phyloP scores from a whole-genome alignment of 2,329 filamentous ascomycete genomes.

The Microcyclospora pomicola region DNA sequence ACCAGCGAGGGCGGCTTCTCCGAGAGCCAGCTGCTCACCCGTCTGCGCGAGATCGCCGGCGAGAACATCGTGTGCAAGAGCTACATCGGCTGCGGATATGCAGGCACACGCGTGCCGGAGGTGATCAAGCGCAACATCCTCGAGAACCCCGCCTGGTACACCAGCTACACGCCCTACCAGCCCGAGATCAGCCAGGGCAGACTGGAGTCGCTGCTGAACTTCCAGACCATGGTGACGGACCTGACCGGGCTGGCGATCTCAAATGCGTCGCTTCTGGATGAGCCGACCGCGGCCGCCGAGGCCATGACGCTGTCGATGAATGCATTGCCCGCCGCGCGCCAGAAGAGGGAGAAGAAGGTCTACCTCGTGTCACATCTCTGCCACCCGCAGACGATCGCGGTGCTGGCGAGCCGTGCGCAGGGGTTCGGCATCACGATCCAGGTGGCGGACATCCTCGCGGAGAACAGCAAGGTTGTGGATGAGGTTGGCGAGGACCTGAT shows the following conservation, averaged over 20 bases:
- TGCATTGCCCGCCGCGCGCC: slow-evolving; percentile 53
- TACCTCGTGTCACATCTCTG: slow-evolving; percentile 72
- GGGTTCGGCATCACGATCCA: slow-evolving; percentile 81
- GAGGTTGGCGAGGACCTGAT: slow-evolving; percentile 68
- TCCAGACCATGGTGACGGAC: slow-evolving; percentile 83
- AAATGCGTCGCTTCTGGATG: slow-evolving; percentile 83
- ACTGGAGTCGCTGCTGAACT: slow-evolving; percentile 84
- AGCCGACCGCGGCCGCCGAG: slow-evolving; percentile 83
- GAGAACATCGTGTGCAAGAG: slow-evolving; percentile 50
- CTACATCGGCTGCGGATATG: slow-evolving; percentile 81
- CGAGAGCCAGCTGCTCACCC: slow-evolving; percentile 46
- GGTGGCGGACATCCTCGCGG: slow-evolving; percentile 54
- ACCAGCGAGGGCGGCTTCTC: slow-evolving; percentile 33
- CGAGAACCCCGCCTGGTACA: slow-evolving; percentile 93
- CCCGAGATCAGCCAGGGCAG: slow-evolving; percentile 93
- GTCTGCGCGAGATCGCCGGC: slow-evolving; percentile 41
- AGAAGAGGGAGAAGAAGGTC: slow-evolving; percentile 62
- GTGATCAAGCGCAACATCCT: slow-evolving; percentile 89
- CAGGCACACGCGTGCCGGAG: slow-evolving; percentile 69
- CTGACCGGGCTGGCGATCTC: slow-evolving; percentile 75
- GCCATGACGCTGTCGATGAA: slow-evolving; percentile 90
- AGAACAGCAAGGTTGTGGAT: slow-evolving; percentile 52
- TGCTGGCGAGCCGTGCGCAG: slow-evolving; percentile 71
- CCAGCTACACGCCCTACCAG: slow-evolving; percentile 94
- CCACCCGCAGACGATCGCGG: slow-evolving; percentile 74